Percentiles rank a stretch among this genome's conserved stretches.
phyloP scores from a whole-genome alignment of 2,329 filamentous ascomycete genomes.

The Fusarium irregulare region DNA sequence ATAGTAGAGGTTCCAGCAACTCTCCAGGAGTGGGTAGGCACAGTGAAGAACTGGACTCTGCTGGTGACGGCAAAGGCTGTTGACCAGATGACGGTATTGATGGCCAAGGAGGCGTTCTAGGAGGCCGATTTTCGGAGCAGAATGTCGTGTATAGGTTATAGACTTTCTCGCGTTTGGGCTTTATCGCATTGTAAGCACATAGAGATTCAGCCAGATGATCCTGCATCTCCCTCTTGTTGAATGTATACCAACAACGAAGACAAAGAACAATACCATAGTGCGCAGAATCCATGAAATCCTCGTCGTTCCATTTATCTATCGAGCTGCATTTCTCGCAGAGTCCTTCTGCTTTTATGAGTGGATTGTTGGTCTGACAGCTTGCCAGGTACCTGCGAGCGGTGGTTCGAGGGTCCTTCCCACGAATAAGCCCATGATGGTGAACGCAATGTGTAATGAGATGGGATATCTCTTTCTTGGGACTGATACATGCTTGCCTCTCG shows the following conservation, averaged over 20 bases:
- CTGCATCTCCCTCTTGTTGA: constrained; percentile 21
- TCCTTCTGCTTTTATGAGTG: constrained; percentile 23
- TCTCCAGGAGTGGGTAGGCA: too few relatives aligned
- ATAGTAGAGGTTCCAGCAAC: too few relatives aligned
- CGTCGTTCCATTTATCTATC: constrained; percentile 20
- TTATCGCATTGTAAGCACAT: constrained; percentile 21
- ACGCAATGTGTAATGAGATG: constrained; percentile 31
- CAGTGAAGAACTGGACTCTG: too few relatives aligned
- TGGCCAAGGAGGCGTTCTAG: constrained; percentile 1
- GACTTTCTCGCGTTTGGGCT: constrained; percentile 24
- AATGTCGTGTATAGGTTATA: constrained; percentile 27
- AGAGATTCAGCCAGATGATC: constrained; percentile 25
- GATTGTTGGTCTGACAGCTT: constrained; percentile 11
- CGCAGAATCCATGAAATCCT: constrained; percentile 5
- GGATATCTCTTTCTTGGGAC: constrained; percentile 28
- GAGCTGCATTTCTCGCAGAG: constrained; percentile 22
- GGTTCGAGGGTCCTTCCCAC: constrained; percentile 21
- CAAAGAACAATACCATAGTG: constrained; percentile 32
- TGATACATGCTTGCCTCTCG: constrained; percentile 19
- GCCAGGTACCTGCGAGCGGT: constrained; percentile 25
- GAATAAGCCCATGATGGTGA: constrained; percentile 41
- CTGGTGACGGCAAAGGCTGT: too few relatives aligned
- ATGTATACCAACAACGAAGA: constrained; percentile 33
- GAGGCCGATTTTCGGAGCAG: constrained; percentile 15
- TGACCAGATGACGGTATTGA: too few relatives aligned